Conservation (phyloP, 768 basidiomycete species). For the Mycena vulgaris region DNA sequence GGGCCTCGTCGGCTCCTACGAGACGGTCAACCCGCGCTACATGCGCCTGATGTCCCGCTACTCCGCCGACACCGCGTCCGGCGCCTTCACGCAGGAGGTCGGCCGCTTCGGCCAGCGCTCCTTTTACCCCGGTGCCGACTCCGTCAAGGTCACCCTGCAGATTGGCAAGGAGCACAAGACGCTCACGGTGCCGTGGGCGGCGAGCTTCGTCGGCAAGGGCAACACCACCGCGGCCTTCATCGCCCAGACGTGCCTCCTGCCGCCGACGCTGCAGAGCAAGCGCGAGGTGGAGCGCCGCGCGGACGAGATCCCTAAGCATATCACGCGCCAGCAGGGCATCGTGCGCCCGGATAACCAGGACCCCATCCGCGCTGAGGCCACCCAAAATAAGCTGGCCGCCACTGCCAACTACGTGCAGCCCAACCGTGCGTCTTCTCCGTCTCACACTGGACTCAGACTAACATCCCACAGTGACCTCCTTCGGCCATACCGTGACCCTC, state of each 20-base stretch:
- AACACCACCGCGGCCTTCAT: conserved; percentile 37
- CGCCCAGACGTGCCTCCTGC: conserved; percentile 21
- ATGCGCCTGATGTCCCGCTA: conserved; percentile 38
- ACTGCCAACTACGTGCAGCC: conserved; percentile 14
- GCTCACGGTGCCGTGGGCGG: conserved; percentile 37
- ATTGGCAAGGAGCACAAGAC: conserved; percentile 19
- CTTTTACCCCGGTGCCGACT: conserved; percentile 36
- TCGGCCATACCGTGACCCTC: conserved; percentile 28
- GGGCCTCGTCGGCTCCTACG: conserved; percentile 36
- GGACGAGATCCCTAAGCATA: background rate
- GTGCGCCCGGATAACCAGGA: conserved; percentile 29
- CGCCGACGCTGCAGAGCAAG: background rate
- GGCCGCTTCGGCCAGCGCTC: conserved; percentile 37
- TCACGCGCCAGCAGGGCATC: conserved; percentile 27
- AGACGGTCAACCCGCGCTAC: conserved; percentile 34
- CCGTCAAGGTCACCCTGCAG: conserved; percentile 19
- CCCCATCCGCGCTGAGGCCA: background rate
- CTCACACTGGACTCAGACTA: background rate
- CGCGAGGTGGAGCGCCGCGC: conserved; percentile 4
- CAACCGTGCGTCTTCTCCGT: conserved; percentile 22
- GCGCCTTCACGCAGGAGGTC: conserved; percentile 37
- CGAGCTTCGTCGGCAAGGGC: conserved; percentile 32
- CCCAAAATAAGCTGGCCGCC: background rate
- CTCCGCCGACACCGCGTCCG: conserved; percentile 35
- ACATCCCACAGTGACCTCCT: conserved; percentile 24